Conservation (phyloP, 75 land plant genomes). For the Gnetum montanum region DNA sequence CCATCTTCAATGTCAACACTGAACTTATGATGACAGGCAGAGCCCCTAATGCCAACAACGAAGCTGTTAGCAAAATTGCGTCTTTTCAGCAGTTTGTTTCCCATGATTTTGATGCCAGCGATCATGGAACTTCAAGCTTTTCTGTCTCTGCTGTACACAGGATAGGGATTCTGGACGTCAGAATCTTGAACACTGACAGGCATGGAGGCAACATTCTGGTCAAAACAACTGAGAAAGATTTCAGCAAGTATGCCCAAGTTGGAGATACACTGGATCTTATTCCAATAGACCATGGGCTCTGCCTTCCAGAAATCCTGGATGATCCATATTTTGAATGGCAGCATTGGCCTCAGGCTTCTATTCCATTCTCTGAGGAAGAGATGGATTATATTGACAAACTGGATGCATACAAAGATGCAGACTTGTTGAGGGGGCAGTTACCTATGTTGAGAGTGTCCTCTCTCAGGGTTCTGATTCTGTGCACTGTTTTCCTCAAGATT, state of each 20-base stretch:
- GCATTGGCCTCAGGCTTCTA: conserved; percentile 49
- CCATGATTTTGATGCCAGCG: conserved; percentile 41
- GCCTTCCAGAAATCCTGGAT: conserved; percentile 40
- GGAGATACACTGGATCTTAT: conserved; percentile 24
- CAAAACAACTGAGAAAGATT: conserved; percentile 3
- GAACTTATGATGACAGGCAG: conserved; percentile 4
- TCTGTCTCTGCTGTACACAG: conserved; percentile 42
- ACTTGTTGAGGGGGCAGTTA: conserved; percentile 23
- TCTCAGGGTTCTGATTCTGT: conserved; percentile 34
- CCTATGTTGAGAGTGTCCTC: conserved; percentile 38
- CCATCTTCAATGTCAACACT: conserved; percentile 26
- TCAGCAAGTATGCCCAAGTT: conserved; percentile 8
- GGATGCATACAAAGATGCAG: conserved; percentile 28
- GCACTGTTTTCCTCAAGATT: conserved; percentile 25
- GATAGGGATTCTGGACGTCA: conserved; percentile 38
- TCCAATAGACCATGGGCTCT: conserved; percentile 49
- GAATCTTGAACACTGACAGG: conserved; percentile 42
- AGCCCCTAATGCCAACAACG: background rate
- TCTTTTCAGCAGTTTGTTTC: conserved; percentile 43
- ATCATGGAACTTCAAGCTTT: conserved; percentile 35
- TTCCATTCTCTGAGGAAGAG: conserved; percentile 44
- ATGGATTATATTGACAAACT: conserved; percentile 25
- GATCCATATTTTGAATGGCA: conserved; percentile 50
- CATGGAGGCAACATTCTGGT: conserved; percentile 45
- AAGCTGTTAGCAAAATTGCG: conserved; percentile 22